Evolutionary conservation across 2,329 filamentous ascomycete species (phyloP).

Genomic region (Emmonsiellopsis sp.): DNA sequence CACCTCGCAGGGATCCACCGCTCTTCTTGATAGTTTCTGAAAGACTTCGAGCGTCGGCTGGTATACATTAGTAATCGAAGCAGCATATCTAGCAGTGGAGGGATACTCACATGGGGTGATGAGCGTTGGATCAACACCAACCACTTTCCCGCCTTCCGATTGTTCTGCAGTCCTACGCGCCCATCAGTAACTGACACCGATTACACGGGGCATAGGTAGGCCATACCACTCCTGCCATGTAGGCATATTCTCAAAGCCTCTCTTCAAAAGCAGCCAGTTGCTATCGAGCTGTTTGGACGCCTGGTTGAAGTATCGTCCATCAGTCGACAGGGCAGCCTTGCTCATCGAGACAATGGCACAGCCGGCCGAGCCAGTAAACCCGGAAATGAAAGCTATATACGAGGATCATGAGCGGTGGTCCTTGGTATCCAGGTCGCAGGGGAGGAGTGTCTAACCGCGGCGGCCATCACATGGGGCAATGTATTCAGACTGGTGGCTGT

Average conservation of each 20-base stretch:
- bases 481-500: slow-evolving; percentile 96
- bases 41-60: slow-evolving; percentile 62
- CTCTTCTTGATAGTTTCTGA: slow-evolving; percentile 79
- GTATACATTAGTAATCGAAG: slow-evolving; percentile 9
- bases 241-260: slow-evolving; percentile 84
- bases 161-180: slow-evolving; percentile 58
- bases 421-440: background rate
- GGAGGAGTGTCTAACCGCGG: slow-evolving; percentile 45
- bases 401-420: slow-evolving; percentile 3
- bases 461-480: slow-evolving; percentile 92
- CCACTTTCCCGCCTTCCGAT: slow-evolving; percentile 73
- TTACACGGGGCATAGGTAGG: background rate
- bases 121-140: slow-evolving; percentile 83
- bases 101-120: slow-evolving; percentile 54
- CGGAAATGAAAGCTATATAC: slow-evolving; percentile 65
- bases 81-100: background rate
- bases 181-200: slow-evolving; percentile 12
- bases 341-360: slow-evolving; percentile 80
- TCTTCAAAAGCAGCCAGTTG: slow-evolving; percentile 89
- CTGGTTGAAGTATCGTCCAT: slow-evolving; percentile 97
- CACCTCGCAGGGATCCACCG: slow-evolving; percentile 63
- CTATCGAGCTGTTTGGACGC: slow-evolving; percentile 78
- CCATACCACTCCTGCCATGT: slow-evolving; percentile 93
- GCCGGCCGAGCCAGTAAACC: slow-evolving; percentile 90
- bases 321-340: slow-evolving; percentile 83